phyloP scores from a whole-genome alignment of 768 basidiomycete genomes.

The Lenzites betulinus region DNA sequence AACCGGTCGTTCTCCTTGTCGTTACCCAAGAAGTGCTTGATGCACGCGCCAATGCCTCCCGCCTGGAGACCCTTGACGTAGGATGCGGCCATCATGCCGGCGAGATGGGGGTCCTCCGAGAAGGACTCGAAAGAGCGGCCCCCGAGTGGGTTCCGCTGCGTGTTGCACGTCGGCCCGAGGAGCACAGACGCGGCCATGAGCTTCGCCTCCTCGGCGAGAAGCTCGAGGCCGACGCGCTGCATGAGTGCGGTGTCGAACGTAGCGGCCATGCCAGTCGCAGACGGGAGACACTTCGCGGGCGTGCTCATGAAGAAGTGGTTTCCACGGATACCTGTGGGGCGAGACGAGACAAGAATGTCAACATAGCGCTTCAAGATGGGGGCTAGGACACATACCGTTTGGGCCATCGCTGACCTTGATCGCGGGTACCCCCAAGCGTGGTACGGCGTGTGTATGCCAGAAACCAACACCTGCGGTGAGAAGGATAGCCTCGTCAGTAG shows the following conservation, averaged over 20 bases:
- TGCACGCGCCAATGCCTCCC: constrained; percentile 72
- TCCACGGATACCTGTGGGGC: constrained; percentile 51
- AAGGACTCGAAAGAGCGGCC: constrained; percentile 72
- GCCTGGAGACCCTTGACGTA: constrained; percentile 79
- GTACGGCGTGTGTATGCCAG: constrained; percentile 71
- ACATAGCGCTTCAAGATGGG: too few relatives aligned
- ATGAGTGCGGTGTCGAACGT: constrained; percentile 73
- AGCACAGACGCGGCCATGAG: constrained; percentile 62
- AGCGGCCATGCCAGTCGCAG: constrained; percentile 72
- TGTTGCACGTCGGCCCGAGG: constrained; percentile 76
- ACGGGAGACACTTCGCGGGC: constrained; percentile 79
- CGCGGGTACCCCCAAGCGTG: constrained; percentile 68
- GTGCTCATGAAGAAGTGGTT: constrained; percentile 82
- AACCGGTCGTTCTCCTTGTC: constrained; percentile 82
- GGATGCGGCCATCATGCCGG: constrained; percentile 67
- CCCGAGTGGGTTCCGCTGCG: constrained; percentile 65
- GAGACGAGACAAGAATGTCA: background rate
- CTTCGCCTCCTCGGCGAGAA: constrained; percentile 74
- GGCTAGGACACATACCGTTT: constrained; percentile 51
- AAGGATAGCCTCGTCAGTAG: constrained; percentile 72
- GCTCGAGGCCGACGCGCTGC: constrained; percentile 57
- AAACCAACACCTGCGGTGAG: constrained; percentile 76
- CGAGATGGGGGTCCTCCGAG: constrained; percentile 73
- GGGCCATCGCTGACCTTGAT: constrained; percentile 84
- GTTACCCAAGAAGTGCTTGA: constrained; percentile 84